Evolutionary conservation across 768 basidiomycete genomes (phyloP), one percentile per base, ranked within the genome.

Genomic region (Trametes maxima): DNA sequence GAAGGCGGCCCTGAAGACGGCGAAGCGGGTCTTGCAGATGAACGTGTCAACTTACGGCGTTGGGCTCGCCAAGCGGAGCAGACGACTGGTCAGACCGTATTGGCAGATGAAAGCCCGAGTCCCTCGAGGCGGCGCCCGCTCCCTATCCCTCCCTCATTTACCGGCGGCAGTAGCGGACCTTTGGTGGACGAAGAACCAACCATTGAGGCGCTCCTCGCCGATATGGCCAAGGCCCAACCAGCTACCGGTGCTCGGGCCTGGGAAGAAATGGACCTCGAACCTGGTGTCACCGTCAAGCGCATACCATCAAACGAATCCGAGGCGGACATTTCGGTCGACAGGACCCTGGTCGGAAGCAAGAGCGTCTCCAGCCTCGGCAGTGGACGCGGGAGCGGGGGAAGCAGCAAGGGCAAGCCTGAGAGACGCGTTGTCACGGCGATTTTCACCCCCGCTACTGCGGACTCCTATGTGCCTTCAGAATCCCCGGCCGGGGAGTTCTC

Each of bases 241-340:
- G 59, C 36, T 48, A 60, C 59, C 6, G 77, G 76, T 37, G 76
- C 73, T 12, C 65, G 72, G 8, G 76, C 76, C 3, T 77, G 76
- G 76, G 76, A 77, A 64, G 73, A 73, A 28, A 63, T 72, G 45
- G 70, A 75, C 56, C n/a, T 67, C 21, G 66, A 55, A 4, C 63
- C 66, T 13, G 73, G 74, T 1, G 66, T 65, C 11, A 77, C 76
- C n/a, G 69, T 76, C 28, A 76, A 75, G 62, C 71, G 68, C 33
- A 36, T 73, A 33, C 61, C 64, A 13, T 65, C 63, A 16, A 47
- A 57, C 52, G 67, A 54, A 25, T 55, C 60, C 36, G 37, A 45
- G 12, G 44, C 51, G 16, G 48, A 58, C 51, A 7, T 43, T 46
- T 53, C 54, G 22, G 28, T 40, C n/a, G 28, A 43, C 21, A 48